A percentile compares a stretch with the other conserved stretches of the same genome.
These are phyloP conservation scores for Aureobasidium lini DNA, from an alignment of 2,329 filamentous ascomycete genomes.

Conservation along the genomic window DNA sequence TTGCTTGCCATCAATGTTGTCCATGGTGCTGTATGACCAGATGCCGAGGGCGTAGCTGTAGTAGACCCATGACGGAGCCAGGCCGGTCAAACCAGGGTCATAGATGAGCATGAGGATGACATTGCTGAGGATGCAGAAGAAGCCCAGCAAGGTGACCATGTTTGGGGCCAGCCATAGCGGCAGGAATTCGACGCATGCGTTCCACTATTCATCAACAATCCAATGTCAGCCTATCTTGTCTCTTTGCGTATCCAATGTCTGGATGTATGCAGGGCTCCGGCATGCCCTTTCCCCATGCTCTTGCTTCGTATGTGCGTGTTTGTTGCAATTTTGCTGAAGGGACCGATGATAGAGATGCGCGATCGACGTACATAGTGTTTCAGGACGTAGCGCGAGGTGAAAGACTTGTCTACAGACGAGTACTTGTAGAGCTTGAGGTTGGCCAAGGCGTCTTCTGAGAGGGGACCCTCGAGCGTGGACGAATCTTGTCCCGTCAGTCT, in stretches of 20 bases:
- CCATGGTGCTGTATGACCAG: constrained; percentile 98
- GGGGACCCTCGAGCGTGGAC: constrained; percentile 17
- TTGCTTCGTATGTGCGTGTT: background rate
- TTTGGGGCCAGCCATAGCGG: constrained; percentile 97
- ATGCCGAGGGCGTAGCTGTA: constrained; percentile 92
- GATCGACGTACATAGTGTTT: constrained; percentile 74
- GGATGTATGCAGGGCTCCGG: background rate
- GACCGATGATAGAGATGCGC: background rate
- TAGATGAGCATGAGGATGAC: constrained; percentile 66
- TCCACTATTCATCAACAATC: constrained; percentile 61
- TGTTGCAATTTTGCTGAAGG: background rate
- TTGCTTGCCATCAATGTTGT: constrained; percentile 98
- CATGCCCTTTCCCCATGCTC: background rate
- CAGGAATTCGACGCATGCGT: constrained; percentile 83
- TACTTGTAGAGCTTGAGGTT: constrained; percentile 97
- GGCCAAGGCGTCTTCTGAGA: constrained; percentile 83
- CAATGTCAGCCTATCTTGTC: constrained; percentile 1
- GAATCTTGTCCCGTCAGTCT: constrained; percentile 11
- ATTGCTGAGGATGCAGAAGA: constrained; percentile 87
- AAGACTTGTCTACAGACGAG: constrained; percentile 91
- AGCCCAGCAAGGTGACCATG: constrained; percentile 91
- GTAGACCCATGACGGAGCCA: constrained; percentile 88
- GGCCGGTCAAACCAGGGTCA: constrained; percentile 80
- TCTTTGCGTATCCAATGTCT: background rate
- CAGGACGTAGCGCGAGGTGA: constrained; percentile 86